phyloP scores from a whole-genome alignment of 805 yeast species.

The Nakazawaea sp. region DNA sequence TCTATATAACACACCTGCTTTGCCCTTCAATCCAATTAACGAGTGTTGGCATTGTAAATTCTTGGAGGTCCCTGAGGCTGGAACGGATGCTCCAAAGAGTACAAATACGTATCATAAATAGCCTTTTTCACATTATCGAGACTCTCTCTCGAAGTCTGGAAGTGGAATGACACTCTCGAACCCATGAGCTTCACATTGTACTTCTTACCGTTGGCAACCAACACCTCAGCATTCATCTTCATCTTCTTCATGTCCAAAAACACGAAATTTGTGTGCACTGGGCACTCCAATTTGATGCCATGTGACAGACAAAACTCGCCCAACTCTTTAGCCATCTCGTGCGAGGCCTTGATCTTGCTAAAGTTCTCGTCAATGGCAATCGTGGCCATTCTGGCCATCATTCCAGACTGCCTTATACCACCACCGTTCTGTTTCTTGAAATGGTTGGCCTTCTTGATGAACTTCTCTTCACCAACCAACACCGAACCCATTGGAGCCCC shows the following conservation, averaged over 20 bases:
- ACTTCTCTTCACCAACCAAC: conserved; percentile 57
- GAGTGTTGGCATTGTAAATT: conserved; percentile 18
- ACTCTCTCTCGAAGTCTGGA: conserved; percentile 50
- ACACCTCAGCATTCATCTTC: conserved; percentile 47
- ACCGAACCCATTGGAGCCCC: conserved; percentile 95
- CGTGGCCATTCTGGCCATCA: conserved; percentile 75
- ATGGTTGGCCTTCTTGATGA: conserved; percentile 69
- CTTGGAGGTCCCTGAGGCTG: conserved; percentile 35
- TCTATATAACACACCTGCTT: no score
- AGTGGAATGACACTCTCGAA: conserved; percentile 76
- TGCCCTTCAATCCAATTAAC: conserved; percentile 12
- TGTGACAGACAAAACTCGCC: conserved; percentile 42
- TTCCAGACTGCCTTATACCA: conserved; percentile 85
- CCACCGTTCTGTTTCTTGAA: conserved; percentile 92
- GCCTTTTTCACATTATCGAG: conserved; percentile 52
- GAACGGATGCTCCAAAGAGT: conserved; percentile 48
- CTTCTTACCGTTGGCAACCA: conserved; percentile 49
- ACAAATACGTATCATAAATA: conserved; percentile 47
- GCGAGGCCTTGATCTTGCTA: conserved; percentile 43
- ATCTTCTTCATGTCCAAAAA: conserved; percentile 54
- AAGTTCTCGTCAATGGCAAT: conserved; percentile 71
- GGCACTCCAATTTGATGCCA: conserved; percentile 58
- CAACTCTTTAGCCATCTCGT: conserved; percentile 44
- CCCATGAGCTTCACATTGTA: conserved; percentile 62
- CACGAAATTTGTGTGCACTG: conserved; percentile 80